Evolutionary conservation across 345 rosid species (phyloP).

Genomic region (Aurinia saxatilis): DNA sequence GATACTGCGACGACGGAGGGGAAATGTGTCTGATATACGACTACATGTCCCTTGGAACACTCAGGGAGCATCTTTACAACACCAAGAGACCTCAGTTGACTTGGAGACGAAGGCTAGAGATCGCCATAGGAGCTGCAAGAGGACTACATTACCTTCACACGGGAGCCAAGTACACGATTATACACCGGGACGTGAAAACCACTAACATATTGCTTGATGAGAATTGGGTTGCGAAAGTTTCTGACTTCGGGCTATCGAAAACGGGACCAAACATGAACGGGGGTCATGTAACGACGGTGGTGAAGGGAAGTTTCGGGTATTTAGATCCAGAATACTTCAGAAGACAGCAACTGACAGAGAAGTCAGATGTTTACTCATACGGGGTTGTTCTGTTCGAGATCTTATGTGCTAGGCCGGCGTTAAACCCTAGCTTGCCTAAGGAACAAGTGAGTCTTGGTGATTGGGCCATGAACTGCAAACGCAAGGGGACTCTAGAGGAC

Average conservation of each 20-base stretch:
- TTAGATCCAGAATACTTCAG: constrained; percentile 82
- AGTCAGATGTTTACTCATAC: constrained; percentile 82
- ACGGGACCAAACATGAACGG: constrained; percentile 74
- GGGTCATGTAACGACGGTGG: constrained; percentile 80
- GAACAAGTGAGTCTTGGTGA: constrained; percentile 87
- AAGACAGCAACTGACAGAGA: constrained; percentile 78
- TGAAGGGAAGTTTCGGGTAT: constrained; percentile 88
- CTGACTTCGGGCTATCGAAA: constrained; percentile 80
- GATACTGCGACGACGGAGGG: constrained; percentile 75
- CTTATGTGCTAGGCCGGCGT: constrained; percentile 65
- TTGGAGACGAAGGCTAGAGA: constrained; percentile 69
- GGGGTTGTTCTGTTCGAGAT: constrained; percentile 84
- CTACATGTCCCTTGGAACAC: constrained; percentile 78
- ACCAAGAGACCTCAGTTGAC: constrained; percentile 42
- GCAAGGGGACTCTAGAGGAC: constrained; percentile 47
- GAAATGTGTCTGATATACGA: constrained; percentile 92
- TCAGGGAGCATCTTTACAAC: constrained; percentile 69
- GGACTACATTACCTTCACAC: constrained; percentile 94
- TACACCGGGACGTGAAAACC: constrained; percentile 91
- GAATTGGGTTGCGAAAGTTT: constrained; percentile 85
- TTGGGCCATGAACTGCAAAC: constrained; percentile 60
- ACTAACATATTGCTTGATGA: constrained; percentile 85
- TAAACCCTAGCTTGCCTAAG: constrained; percentile 58
- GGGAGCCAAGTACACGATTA: constrained; percentile 83
- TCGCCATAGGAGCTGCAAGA: constrained; percentile 79